phyloP scores from a whole-genome alignment of 2,329 filamentous ascomycete species.

The Fusarium denticulatum region DNA sequence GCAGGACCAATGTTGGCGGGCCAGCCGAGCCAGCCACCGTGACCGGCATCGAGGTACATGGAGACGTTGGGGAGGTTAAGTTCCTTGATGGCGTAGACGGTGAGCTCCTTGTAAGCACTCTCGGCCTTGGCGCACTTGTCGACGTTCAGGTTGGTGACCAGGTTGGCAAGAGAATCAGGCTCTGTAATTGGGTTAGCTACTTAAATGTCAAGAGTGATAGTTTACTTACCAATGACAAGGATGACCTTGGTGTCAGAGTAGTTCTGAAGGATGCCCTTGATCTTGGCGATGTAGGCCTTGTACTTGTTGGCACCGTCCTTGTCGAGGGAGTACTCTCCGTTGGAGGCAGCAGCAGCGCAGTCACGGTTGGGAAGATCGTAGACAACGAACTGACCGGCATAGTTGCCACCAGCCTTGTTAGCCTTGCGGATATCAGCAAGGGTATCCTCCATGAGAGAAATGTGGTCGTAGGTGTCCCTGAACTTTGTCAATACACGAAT shows the following conservation, averaged over 20 bases:
- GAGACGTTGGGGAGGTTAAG: constrained; percentile 66
- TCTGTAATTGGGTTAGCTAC: constrained; percentile 47
- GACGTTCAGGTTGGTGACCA: constrained; percentile 65
- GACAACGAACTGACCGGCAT: constrained; percentile 63
- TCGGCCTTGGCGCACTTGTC: constrained; percentile 60
- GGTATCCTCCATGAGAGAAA: constrained; percentile 57
- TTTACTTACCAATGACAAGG: constrained; percentile 54
- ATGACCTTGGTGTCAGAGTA: constrained; percentile 57
- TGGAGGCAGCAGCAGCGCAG: constrained; percentile 66
- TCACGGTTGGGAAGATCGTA: constrained; percentile 69
- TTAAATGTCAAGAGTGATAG: rapidly evolving
- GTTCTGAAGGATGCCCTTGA: constrained; percentile 53
- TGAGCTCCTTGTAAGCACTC: constrained; percentile 60
- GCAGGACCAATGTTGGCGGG: constrained; percentile 61
- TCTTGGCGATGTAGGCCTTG: constrained; percentile 64
- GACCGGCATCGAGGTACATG: constrained; percentile 68
- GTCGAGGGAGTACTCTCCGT: constrained; percentile 64
- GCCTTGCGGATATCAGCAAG: constrained; percentile 56
- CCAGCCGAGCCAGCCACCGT: constrained; percentile 70
- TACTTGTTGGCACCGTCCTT: constrained; percentile 63
- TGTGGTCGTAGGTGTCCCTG: constrained; percentile 61
- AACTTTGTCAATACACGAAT: constrained; percentile 1
- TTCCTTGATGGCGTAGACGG: constrained; percentile 60
- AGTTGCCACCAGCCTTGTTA: constrained; percentile 51
- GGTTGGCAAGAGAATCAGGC: constrained; percentile 68